Percentiles rank a stretch among this genome's conserved stretches.
phyloP scores from a whole-genome alignment of 352 stramenopile genomes.

The Phytophthora fragariae region DNA sequence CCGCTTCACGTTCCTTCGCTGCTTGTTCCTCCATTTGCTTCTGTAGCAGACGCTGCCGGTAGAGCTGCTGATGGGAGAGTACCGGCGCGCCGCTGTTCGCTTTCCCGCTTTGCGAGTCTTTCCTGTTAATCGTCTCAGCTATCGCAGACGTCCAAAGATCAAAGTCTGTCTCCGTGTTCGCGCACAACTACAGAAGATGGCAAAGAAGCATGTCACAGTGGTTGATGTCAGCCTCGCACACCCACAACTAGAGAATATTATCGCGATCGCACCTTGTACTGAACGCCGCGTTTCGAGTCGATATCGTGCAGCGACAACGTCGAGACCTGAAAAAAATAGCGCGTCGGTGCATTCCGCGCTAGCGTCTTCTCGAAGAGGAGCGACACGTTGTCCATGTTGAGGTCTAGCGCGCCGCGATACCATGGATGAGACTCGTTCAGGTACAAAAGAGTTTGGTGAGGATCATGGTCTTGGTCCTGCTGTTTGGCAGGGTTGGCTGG shows the following conservation, averaged over 20 bases:
- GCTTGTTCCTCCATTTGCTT: slow-evolving; percentile 50
- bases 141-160: slow-evolving; percentile 84
- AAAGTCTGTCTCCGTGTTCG: slow-evolving; percentile 80
- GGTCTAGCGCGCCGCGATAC: slow-evolving; percentile 80
- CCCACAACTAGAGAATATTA: background rate
- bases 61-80: slow-evolving; percentile 80
- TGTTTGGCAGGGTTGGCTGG: slow-evolving; percentile 13
- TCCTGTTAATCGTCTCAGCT: slow-evolving; percentile 78
- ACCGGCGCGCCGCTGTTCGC: slow-evolving; percentile 35
- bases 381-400: slow-evolving; percentile 80
- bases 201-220: slow-evolving; percentile 25
- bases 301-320: slow-evolving; percentile 79
- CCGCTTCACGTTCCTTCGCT: slow-evolving; percentile 22
- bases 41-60: slow-evolving; percentile 73
- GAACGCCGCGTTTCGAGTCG: slow-evolving; percentile 80
- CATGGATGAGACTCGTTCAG: slow-evolving; percentile 81
- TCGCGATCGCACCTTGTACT: slow-evolving; percentile 73
- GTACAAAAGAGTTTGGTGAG: slow-evolving; percentile 70
- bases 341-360: slow-evolving; percentile 76
- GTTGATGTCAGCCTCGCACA: slow-evolving; percentile 16
- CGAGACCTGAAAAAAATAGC: slow-evolving; percentile 88
- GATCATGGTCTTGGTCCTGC: slow-evolving; percentile 32
- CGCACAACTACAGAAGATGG: slow-evolving; percentile 55
- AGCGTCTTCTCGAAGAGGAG: slow-evolving; percentile 86
- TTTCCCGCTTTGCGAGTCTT: slow-evolving; percentile 50